These are phyloP conservation scores for Ajuga reptans DNA, from an alignment of 305 asterid species.

Conservation along the genomic window DNA sequence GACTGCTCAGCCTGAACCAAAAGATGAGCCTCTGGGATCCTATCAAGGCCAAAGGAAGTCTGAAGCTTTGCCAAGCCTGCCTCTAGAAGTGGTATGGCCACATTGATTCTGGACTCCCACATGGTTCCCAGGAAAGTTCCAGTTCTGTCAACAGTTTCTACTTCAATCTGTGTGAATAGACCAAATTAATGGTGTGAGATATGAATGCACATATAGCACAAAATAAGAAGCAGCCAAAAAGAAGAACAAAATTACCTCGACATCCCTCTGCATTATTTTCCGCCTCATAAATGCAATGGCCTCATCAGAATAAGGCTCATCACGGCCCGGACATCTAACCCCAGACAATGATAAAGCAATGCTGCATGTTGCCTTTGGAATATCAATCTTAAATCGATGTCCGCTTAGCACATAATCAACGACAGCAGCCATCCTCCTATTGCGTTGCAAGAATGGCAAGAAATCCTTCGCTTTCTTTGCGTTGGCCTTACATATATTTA, in stretches of 20 bases:
- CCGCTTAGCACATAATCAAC: slow-evolving; percentile 97
- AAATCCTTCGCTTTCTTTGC: slow-evolving; percentile 84
- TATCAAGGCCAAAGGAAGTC: slow-evolving; percentile 68
- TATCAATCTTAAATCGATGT: slow-evolving; percentile 71
- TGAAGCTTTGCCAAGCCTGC: slow-evolving; percentile 94
- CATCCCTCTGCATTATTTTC: slow-evolving; percentile 99
- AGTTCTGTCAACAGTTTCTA: slow-evolving; percentile 92
- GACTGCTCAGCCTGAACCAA: slow-evolving; percentile 83
- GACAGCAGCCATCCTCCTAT: slow-evolving; percentile 82
- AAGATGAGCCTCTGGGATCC: slow-evolving; percentile 82
- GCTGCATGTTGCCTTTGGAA: slow-evolving; percentile 94
- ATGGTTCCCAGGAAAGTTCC: slow-evolving; percentile 93
- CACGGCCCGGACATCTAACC: slow-evolving; percentile 96
- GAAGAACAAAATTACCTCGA: slow-evolving; percentile 49
- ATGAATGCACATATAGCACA: neutral
- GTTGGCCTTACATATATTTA: slow-evolving; percentile 40
- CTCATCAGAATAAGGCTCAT: slow-evolving; percentile 80
- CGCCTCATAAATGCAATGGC: slow-evolving; percentile 97
- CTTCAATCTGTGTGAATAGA: slow-evolving; percentile 56
- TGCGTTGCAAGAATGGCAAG: slow-evolving; percentile 85
- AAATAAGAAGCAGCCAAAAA: slow-evolving; percentile 1
- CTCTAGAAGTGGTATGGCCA: slow-evolving; percentile 71
- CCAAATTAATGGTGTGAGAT: slow-evolving; percentile 17
- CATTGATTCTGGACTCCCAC: slow-evolving; percentile 75
- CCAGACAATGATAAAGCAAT: slow-evolving; percentile 90